Evolutionary conservation across 306 rosid genomes (phyloP), one percentile per base, ranked within the genome.

Genomic region (Vigna nakashimae): DNA sequence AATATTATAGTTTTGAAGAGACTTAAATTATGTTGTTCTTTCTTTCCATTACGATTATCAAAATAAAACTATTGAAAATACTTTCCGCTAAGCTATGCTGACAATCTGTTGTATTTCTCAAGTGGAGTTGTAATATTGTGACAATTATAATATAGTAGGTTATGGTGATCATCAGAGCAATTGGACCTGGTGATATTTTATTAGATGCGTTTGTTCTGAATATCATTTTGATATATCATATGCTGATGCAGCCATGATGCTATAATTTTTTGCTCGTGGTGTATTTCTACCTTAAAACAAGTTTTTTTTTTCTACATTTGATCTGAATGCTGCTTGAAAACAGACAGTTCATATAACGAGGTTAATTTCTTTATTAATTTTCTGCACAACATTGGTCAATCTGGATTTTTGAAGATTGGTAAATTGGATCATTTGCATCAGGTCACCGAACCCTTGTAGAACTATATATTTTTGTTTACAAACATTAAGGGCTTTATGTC

Each of bases 321-420:
- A 43, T 26, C 73, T 75, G 49, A 56, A n/a, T 77, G 6, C 20
- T 63, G 69, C 70, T 70, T 62, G 57, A 69, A 45, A 57, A 45
- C 9, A 2, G 79, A 65, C 4, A 74, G 42, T 51, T 38, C 34
- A 24, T 59, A 58, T 65, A 16, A 45, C 59, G 17, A 66, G 71
- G 58, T 66, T 65, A 67, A 65, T 82, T 38, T 82, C 59, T 73
- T 56, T 46, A 34, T 38, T 40, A 69, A 48, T 17, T 49, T 17
- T 78, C 49, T 73, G 6, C 73, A 58, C 15, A 17, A 42, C 38
- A 78, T n/a, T 73, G 30, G 60, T 72, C 58, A 36, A 24, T 48
- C 38, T 73, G 36, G 42, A 73, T 78, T 49, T 65, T 73, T 78
- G 50, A 59, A 77, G 46, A 82, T 56, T 65, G 49, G 30, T 36